Percentiles rank a stretch among this genome's conserved stretches.
These are phyloP conservation scores for Hysterangium stoloniferum DNA, from an alignment of 768 basidiomycete species.

Conservation along the genomic window DNA sequence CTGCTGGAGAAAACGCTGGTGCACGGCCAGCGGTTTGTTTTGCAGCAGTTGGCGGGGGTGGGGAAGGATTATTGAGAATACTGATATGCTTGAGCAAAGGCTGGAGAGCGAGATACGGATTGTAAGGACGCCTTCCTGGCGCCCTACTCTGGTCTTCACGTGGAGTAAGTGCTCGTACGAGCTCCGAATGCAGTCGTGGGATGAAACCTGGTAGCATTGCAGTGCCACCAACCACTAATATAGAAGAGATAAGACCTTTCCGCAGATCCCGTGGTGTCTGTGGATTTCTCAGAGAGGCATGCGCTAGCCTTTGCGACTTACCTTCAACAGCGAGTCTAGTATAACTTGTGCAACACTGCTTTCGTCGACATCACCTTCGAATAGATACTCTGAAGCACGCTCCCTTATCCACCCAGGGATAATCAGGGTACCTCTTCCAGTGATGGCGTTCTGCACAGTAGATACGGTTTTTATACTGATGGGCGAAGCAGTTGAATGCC, in stretches of 20 bases:
- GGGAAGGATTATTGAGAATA: conserved; percentile 79
- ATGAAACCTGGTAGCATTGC: conserved; percentile 91
- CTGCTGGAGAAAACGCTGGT: conserved; percentile 76
- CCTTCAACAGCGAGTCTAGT: conserved; percentile 74
- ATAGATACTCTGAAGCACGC: conserved; percentile 82
- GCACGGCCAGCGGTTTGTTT: conserved; percentile 69
- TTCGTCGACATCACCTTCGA: conserved; percentile 87
- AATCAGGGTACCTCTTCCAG: conserved; percentile 68
- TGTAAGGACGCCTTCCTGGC: conserved; percentile 38
- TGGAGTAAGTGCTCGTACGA: conserved; percentile 53
- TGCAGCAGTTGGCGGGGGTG: conserved; percentile 42
- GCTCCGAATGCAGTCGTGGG: conserved; percentile 73
- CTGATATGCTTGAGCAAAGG: conserved; percentile 66
- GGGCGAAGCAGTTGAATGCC: conserved; percentile 73
- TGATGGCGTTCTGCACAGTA: conserved; percentile 59
- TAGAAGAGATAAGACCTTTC: conserved; percentile 71
- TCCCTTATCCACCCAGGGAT: conserved; percentile 96
- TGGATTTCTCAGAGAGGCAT: not conserved
- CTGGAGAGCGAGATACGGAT: conserved; percentile 69
- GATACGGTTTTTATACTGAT: conserved; percentile 62
- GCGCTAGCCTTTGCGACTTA: conserved; percentile 20
- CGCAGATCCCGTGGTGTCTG: conserved; percentile 90
- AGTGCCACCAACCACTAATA: conserved; percentile 85
- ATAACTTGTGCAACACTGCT: conserved; percentile 77
- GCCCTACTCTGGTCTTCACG: conserved; percentile 12